Evolutionary conservation across 2,329 filamentous ascomycete genomes (phyloP).

Genomic region (Exophiala sp.): DNA sequence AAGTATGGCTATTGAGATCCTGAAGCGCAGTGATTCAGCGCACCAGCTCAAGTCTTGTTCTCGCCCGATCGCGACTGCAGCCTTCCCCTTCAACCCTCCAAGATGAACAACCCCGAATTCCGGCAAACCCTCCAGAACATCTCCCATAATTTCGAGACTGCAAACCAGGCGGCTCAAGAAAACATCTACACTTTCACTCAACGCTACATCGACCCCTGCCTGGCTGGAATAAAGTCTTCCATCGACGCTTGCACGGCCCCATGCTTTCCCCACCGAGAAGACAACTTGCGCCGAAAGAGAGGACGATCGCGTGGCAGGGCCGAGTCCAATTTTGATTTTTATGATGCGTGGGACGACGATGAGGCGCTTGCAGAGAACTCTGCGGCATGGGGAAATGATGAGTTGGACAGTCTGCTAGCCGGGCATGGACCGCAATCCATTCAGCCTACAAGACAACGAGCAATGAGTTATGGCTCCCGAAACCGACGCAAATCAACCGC

Average conservation of each 20-base stretch:
- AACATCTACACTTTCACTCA: conserved; percentile 87
- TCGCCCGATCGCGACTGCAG: background rate
- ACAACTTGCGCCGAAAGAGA: conserved; percentile 68
- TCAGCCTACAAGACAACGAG: conserved; percentile 69
- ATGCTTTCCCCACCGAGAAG: conserved; percentile 65
- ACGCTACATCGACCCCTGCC: conserved; percentile 77
- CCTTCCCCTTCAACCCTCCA: conserved; percentile 6
- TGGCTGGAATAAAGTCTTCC: conserved; percentile 63
- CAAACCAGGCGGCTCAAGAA: conserved; percentile 87
- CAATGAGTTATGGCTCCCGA: conserved; percentile 85
- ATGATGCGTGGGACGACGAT: conserved; percentile 88
- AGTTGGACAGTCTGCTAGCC: conserved; percentile 78
- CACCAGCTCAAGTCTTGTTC: background rate
- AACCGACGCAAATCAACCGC: conserved; percentile 42
- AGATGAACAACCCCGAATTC: conserved; percentile 45
- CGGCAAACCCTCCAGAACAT: conserved; percentile 93
- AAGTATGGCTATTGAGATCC: conserved; percentile 21
- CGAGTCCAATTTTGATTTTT: conserved; percentile 92
- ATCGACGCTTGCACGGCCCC: conserved; percentile 67
- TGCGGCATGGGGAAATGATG: conserved; percentile 75
- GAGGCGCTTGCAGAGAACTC: conserved; percentile 50
- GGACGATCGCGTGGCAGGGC: conserved; percentile 60
- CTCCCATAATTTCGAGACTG: conserved; percentile 82
- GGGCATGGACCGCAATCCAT: conserved; percentile 49
- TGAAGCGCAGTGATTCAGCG: conserved; percentile 14